phyloP scores from a whole-genome alignment of 1,139 yeast species.

The Petasospora fabianii region DNA sequence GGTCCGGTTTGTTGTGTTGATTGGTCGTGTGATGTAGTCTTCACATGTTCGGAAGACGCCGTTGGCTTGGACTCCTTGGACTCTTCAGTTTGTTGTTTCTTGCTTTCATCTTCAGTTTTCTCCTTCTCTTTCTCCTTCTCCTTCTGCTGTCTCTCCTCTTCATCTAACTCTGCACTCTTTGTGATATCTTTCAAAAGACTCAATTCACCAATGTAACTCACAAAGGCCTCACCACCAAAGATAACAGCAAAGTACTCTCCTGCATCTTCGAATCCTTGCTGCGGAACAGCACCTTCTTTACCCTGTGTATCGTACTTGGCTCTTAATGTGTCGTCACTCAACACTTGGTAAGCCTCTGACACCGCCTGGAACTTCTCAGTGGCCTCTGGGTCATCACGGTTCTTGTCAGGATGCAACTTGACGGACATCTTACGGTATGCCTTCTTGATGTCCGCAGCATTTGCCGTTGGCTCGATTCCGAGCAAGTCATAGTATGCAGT shows the following conservation, averaged over 20 bases:
- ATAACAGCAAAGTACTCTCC: slow-evolving; percentile 68
- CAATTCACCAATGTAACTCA: slow-evolving; percentile 85
- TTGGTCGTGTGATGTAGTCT: background rate
- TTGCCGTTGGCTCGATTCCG: slow-evolving; percentile 62
- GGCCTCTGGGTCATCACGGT: slow-evolving; percentile 74
- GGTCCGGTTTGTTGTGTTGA: too few relatives aligned
- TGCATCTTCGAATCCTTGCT: slow-evolving; percentile 86
- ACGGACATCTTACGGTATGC: slow-evolving; percentile 89
- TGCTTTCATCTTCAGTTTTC: background rate
- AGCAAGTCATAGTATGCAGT: slow-evolving; percentile 80
- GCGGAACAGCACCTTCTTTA: slow-evolving; percentile 77
- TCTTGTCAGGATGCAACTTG: slow-evolving; percentile 87
- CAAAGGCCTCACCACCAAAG: slow-evolving; percentile 90
- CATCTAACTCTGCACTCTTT: slow-evolving; percentile 54
- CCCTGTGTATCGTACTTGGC: slow-evolving; percentile 82
- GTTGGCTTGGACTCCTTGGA: background rate
- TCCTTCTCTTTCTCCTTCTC: slow-evolving; percentile 8
- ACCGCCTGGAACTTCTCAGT: slow-evolving; percentile 56
- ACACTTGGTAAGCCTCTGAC: slow-evolving; percentile 75
- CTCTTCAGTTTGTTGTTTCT: background rate
- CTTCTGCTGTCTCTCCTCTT: slow-evolving; percentile 32
- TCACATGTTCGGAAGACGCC: background rate
- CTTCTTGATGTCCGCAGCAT: slow-evolving; percentile 78
- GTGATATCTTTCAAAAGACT: slow-evolving; percentile 79
- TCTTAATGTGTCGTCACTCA: slow-evolving; percentile 71